Percentiles rank a stretch among this genome's conserved stretches.
Evolutionary conservation across 1,284 basidiomycete genomes (phyloP).

Genomic region (Apiotrichum montevideense): DNA sequence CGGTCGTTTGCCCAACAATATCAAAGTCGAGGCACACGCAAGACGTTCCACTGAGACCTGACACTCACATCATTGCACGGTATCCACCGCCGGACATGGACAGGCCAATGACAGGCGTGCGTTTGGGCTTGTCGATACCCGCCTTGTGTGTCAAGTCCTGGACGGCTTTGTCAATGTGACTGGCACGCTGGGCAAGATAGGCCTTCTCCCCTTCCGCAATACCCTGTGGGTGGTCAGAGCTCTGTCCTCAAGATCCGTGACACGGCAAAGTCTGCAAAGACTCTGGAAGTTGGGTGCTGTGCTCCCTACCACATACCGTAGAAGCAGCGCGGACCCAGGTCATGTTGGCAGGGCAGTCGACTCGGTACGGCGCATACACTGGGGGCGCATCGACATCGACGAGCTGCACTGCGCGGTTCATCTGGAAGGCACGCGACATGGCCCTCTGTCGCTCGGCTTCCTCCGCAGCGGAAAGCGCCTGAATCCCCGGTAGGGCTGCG

Average conservation of each 20-base stretch:
- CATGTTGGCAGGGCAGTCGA: slow-evolving; percentile 34
- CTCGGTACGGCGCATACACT: slow-evolving; percentile 38
- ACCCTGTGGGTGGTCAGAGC: not conserved
- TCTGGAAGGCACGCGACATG: not conserved
- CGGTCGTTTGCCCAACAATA: too few species aligned
- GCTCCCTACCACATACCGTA: not conserved
- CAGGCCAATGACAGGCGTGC: slow-evolving; percentile 45
- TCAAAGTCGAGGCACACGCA: too few species aligned
- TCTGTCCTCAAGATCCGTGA: too few species aligned
- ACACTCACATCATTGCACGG: slow-evolving; percentile 47
- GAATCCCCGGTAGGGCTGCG: not conserved
- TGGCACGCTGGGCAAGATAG: slow-evolving; percentile 27
- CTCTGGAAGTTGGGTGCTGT: too few species aligned
- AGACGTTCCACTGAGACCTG: too few species aligned
- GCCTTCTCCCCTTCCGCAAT: slow-evolving; percentile 28
- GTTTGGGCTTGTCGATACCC: slow-evolving; percentile 28
- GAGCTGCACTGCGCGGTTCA: not conserved
- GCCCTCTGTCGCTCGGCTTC: not conserved
- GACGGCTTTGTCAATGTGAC: slow-evolving; percentile 23
- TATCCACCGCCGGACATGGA: slow-evolving; percentile 50
- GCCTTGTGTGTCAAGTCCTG: slow-evolving; percentile 15
- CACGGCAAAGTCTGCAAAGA: too few species aligned
- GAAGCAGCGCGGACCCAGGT: slow-evolving; percentile 34
- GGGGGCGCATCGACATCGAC: slow-evolving; percentile 17
- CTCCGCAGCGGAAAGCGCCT: not conserved